phyloP scores from a whole-genome alignment of 257 asterid species.

The Coffea canephora region DNA sequence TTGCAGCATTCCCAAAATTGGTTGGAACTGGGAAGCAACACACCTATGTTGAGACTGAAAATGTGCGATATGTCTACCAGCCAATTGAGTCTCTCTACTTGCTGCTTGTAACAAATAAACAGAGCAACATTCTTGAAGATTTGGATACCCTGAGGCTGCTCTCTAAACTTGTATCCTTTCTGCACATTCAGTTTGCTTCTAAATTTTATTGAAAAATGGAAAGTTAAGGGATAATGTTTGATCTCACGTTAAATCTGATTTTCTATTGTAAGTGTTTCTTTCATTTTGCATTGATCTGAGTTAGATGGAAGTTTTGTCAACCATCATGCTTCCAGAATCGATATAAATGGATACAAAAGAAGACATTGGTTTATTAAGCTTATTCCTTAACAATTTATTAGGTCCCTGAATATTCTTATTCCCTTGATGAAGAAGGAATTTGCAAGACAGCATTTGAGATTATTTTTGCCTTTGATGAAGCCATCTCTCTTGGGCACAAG shows the following conservation, averaged over 20 bases:
- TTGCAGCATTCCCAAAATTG: conserved; percentile 93
- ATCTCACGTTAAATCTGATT: background rate
- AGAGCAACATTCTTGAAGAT: conserved; percentile 95
- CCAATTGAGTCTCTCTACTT: conserved; percentile 82
- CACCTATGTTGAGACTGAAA: conserved; percentile 88
- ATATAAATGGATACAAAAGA: background rate
- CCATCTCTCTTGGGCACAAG: conserved; percentile 84
- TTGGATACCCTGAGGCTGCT: conserved; percentile 88
- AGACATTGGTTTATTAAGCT: background rate
- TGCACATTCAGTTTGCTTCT: background rate
- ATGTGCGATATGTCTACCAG: conserved; percentile 93
- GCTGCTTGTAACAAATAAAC: conserved; percentile 91
- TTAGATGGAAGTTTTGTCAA: background rate
- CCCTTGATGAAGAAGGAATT: conserved; percentile 92
- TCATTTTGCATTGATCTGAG: background rate
- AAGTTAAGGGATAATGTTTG: background rate
- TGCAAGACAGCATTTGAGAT: conserved; percentile 80
- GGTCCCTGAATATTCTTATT: conserved; percentile 90
- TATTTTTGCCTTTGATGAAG: conserved; percentile 93
- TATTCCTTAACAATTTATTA: conserved; percentile 48
- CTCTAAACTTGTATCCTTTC: conserved; percentile 84
- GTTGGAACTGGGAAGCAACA: conserved; percentile 92
- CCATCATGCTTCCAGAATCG: background rate
- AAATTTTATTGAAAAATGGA: background rate
- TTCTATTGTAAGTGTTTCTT: background rate